Conservation (phyloP, 257 asterid genomes). For the Handroanthus guayacan region DNA sequence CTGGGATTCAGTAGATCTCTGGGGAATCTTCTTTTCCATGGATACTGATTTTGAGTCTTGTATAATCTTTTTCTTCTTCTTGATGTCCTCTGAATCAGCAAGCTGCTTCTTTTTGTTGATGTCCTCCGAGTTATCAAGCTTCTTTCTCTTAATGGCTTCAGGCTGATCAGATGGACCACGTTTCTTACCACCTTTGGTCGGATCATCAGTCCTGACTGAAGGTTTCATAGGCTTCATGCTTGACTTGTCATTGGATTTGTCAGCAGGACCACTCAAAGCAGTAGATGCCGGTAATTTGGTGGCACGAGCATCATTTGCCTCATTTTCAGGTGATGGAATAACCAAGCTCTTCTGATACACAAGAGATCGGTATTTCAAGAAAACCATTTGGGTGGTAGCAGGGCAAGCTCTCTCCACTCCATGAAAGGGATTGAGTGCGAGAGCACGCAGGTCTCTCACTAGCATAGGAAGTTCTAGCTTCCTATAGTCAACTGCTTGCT, state of each 20-base stretch:
- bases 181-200: slow-evolving; percentile 77
- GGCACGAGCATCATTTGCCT: slow-evolving; percentile 48
- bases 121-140: slow-evolving; percentile 54
- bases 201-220: slow-evolving; percentile 63
- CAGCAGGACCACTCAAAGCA: slow-evolving; percentile 39
- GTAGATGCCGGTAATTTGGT: slow-evolving; percentile 38
- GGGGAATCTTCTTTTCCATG: slow-evolving; percentile 59
- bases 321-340: slow-evolving; percentile 52
- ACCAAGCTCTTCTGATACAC: slow-evolving; percentile 85
- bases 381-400: slow-evolving; percentile 42
- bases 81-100: slow-evolving; percentile 30
- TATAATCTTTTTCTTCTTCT: slow-evolving; percentile 55
- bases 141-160: slow-evolving; percentile 67
- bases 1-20: slow-evolving; percentile 50
- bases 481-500: slow-evolving; percentile 35
- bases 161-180: slow-evolving; percentile 76
- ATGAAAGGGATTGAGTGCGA: slow-evolving; percentile 78
- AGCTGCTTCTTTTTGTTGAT: slow-evolving; percentile 37
- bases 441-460: slow-evolving; percentile 63
- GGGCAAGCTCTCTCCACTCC: slow-evolving; percentile 53
- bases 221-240: slow-evolving; percentile 56
- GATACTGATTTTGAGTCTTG: slow-evolving; percentile 54
- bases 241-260: slow-evolving; percentile 47
- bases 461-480: slow-evolving; percentile 48
- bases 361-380: slow-evolving; percentile 75